These are phyloP conservation scores for Chimonanthus praecox DNA, from an alignment of 164 flowering plant species.

Conservation along the genomic window DNA sequence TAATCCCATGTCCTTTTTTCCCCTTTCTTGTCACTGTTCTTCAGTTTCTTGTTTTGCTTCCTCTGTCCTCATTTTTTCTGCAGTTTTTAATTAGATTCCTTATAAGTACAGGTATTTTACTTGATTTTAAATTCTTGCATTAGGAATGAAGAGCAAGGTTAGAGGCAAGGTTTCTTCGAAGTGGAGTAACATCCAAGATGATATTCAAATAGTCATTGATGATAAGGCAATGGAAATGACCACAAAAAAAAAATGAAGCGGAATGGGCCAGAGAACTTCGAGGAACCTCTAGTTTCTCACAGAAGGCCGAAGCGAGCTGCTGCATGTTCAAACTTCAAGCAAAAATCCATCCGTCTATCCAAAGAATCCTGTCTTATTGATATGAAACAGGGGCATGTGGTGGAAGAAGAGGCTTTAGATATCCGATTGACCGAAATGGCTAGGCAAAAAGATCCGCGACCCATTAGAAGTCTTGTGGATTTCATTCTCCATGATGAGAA, in stretches of 20 bases:
- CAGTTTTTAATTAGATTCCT: not conserved
- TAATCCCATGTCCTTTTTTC: not conserved
- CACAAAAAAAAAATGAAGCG: slow-evolving; percentile 18
- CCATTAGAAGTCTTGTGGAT: slow-evolving; percentile 63
- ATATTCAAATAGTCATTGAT: slow-evolving; percentile 6
- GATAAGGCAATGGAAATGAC: not conserved
- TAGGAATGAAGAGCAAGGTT: slow-evolving; percentile 14
- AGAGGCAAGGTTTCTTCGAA: slow-evolving; percentile 4
- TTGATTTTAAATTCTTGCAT: not conserved
- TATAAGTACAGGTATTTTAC: not conserved
- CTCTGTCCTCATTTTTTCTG: not conserved
- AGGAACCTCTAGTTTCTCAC: slow-evolving; percentile 14
- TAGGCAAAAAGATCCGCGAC: slow-evolving; percentile 39
- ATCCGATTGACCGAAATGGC: slow-evolving; percentile 37
- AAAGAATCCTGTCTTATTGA: slow-evolving; percentile 37
- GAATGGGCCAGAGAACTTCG: slow-evolving; percentile 10
- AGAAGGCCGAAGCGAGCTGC: slow-evolving; percentile 74
- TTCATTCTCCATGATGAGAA: slow-evolving; percentile 56
- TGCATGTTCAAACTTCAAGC: slow-evolving; percentile 61
- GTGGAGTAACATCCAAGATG: not conserved
- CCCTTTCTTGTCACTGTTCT: not conserved
- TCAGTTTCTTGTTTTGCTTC: not conserved
- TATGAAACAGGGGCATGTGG: slow-evolving; percentile 33
- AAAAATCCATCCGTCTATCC: slow-evolving; percentile 37
- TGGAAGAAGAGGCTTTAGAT: slow-evolving; percentile 66